These are phyloP conservation scores for Volvariella surrecta DNA, from an alignment of 1,284 basidiomycete genomes.

Conservation along the genomic window DNA sequence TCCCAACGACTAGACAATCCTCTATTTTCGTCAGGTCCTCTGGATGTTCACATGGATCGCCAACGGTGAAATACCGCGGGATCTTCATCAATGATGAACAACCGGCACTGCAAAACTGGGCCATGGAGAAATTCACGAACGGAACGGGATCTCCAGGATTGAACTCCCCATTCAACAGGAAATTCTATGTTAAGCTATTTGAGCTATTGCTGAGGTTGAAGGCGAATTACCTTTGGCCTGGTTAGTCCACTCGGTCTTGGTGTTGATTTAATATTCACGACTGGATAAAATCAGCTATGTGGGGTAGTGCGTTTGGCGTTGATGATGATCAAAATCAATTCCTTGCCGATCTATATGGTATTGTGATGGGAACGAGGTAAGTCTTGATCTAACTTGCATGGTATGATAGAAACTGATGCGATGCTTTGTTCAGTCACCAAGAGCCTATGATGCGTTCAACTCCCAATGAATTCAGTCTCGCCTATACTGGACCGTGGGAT, in stretches of 20 bases:
- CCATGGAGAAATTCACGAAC: slow-evolving; percentile 59
- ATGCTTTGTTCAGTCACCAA: slow-evolving; percentile 36
- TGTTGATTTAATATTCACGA: not conserved
- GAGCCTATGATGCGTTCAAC: slow-evolving; percentile 60
- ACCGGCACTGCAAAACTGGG: slow-evolving; percentile 53
- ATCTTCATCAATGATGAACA: slow-evolving; percentile 65
- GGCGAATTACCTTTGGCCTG: slow-evolving; percentile 66
- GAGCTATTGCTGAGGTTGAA: slow-evolving; percentile 63
- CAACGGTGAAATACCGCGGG: slow-evolving; percentile 65
- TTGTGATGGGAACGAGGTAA: slow-evolving; percentile 61
- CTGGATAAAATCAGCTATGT: not conserved
- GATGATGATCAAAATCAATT: slow-evolving; percentile 60
- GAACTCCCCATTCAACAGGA: slow-evolving; percentile 51
- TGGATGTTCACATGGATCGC: slow-evolving; percentile 57
- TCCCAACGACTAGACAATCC: slow-evolving; percentile 43
- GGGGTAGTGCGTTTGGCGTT: slow-evolving; percentile 49
- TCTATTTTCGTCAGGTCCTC: slow-evolving; percentile 38
- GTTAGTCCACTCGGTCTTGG: slow-evolving; percentile 20
- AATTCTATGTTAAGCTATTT: slow-evolving; percentile 60
- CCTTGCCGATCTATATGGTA: slow-evolving; percentile 57
- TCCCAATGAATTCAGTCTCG: slow-evolving; percentile 50
- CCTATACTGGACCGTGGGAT: slow-evolving; percentile 52
- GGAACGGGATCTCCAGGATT: slow-evolving; percentile 42
- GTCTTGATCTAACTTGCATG: slow-evolving; percentile 3
- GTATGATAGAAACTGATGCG: not conserved